A percentile compares a stretch with the other conserved stretches of the same genome.
phyloP scores from a whole-genome alignment of 345 rosid species.

The Litchi chinensis region DNA sequence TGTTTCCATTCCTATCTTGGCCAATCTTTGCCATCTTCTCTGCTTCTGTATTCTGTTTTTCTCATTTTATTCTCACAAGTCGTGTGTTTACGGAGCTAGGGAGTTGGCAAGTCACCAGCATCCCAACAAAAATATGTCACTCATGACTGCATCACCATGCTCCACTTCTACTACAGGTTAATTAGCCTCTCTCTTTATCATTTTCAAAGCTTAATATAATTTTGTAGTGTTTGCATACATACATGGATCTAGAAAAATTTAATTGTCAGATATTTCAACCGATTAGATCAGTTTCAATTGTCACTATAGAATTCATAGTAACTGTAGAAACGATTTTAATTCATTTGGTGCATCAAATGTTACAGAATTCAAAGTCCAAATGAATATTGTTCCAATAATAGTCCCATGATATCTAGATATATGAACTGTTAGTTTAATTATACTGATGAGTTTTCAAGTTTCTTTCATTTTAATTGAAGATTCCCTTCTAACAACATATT shows the following conservation, averaged over 20 bases:
- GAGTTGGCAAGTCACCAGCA: background rate
- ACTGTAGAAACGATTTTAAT: too few species aligned
- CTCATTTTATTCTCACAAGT: background rate
- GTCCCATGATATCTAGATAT: too few species aligned
- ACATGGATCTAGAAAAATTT: too few species aligned
- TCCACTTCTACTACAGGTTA: background rate
- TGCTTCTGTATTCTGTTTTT: background rate
- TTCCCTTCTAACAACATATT: background rate
- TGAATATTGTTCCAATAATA: too few species aligned
- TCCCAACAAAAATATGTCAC: background rate
- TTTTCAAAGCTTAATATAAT: too few species aligned
- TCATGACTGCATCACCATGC: background rate
- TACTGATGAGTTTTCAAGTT: background rate
- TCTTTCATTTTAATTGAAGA: background rate
- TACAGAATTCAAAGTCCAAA: too few species aligned
- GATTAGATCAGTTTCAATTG: too few species aligned
- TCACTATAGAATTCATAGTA: too few species aligned
- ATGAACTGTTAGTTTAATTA: too few species aligned
- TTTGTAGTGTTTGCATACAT: too few species aligned
- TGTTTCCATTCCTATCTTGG: background rate
- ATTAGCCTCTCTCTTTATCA: background rate
- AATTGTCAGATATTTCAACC: too few species aligned
- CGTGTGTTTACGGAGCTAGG: background rate
- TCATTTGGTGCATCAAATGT: too few species aligned
- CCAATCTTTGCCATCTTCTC: background rate